A percentile compares a stretch with the other conserved stretches of the same genome.
Evolutionary conservation across 768 basidiomycete species (phyloP).

Genomic region (Pisolithus microcarpus): DNA sequence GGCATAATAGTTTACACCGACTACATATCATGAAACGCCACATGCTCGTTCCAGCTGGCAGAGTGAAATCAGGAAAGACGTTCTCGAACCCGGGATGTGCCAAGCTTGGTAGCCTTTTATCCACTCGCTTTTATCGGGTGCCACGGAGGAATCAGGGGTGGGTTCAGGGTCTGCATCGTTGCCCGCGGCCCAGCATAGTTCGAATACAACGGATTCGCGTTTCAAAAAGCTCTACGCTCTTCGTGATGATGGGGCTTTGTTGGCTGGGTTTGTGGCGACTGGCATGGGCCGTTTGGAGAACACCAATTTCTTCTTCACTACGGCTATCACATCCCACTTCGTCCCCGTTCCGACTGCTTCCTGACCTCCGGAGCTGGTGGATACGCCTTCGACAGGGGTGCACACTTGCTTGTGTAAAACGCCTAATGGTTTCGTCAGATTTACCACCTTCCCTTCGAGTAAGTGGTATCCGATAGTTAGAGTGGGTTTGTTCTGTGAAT

Average conservation of each 20-base stretch:
- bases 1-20: too few species aligned
- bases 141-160: slow-evolving; percentile 1
- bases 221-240: slow-evolving; percentile 7
- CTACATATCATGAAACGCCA: too few species aligned
- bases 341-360: slow-evolving; percentile 1
- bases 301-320: slow-evolving; percentile 76
- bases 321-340: slow-evolving; percentile 55
- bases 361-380: not conserved
- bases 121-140: not conserved
- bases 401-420: slow-evolving; percentile 43
- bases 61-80: too few species aligned
- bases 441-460: slow-evolving; percentile 78
- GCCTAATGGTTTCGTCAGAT: slow-evolving; percentile 74
- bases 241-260: slow-evolving; percentile 12
- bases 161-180: slow-evolving; percentile 12
- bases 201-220: not conserved
- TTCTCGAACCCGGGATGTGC: too few species aligned
- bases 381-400: not conserved
- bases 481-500: slow-evolving; percentile 61
- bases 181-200: not conserved
- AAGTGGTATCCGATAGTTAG: slow-evolving; percentile 83
- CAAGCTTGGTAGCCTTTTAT: too few species aligned
- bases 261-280: slow-evolving; percentile 32
- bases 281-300: slow-evolving; percentile 84
- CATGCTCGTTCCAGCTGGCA: too few species aligned